A percentile compares a stretch with the other conserved stretches of the same genome.
phyloP scores from a whole-genome alignment of 352 stramenopile species.

The Halophytophthora polymorphica region DNA sequence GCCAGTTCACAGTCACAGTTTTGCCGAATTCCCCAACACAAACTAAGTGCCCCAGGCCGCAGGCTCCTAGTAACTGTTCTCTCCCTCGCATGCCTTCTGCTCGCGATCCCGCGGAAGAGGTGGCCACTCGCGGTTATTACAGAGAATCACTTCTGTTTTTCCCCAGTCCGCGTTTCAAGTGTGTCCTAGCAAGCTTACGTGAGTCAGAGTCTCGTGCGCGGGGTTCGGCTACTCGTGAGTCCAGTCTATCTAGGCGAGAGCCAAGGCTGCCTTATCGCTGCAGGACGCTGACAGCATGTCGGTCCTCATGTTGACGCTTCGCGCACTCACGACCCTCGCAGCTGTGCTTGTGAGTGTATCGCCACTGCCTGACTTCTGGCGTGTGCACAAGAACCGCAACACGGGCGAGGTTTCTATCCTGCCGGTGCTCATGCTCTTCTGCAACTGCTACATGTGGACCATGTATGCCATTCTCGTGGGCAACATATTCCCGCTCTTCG shows the following conservation, averaged over 20 bases:
- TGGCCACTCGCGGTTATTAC: too few species aligned
- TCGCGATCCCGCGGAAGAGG: too few species aligned
- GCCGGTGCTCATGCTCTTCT: slow-evolving; percentile 8
- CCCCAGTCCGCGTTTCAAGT: too few species aligned
- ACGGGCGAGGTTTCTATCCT: slow-evolving; percentile 4
- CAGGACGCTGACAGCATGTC: not conserved
- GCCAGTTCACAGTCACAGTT: too few species aligned
- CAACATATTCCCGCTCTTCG: slow-evolving; percentile 16
- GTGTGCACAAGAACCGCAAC: too few species aligned
- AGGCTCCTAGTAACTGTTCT: too few species aligned
- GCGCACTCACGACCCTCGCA: slow-evolving; percentile 1
- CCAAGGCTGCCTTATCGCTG: not conserved
- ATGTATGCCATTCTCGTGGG: slow-evolving; percentile 4
- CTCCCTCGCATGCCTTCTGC: too few species aligned
- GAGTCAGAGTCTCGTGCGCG: too few species aligned
- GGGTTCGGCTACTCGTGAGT: not conserved
- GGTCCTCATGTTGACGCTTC: not conserved
- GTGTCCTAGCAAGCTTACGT: too few species aligned
- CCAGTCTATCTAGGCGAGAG: not conserved
- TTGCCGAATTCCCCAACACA: too few species aligned
- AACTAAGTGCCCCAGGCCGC: too few species aligned
- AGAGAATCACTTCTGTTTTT: too few species aligned
- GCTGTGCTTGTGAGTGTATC: not conserved
- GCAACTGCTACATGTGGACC: not conserved
- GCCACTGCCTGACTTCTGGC: not conserved